Evolutionary conservation across 805 yeast species (phyloP).

Genomic region (Ogataea haglerorum): DNA sequence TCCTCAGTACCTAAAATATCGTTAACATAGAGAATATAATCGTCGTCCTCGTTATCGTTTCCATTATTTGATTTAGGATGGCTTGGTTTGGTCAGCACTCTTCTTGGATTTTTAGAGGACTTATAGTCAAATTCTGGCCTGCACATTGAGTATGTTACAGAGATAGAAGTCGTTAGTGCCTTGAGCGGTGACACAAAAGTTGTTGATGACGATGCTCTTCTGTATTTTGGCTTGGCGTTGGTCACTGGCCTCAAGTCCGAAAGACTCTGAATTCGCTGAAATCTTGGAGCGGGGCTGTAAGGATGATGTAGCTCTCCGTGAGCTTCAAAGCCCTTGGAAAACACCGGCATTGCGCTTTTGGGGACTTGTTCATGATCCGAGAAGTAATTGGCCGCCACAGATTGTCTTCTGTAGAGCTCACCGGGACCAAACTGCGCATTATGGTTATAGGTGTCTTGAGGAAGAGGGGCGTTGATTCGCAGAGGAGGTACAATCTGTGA

Average conservation of each 20-base stretch:
- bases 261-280: constrained; percentile 38
- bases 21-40: constrained; percentile 89
- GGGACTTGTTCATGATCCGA: constrained; percentile 14
- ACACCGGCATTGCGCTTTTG: constrained; percentile 15
- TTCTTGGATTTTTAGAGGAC: constrained; percentile 79
- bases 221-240: constrained; percentile 62
- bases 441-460: constrained; percentile 14
- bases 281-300: constrained; percentile 43
- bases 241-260: constrained; percentile 59
- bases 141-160: constrained; percentile 81
- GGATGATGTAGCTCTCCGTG: constrained; percentile 1
- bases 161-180: constrained; percentile 73
- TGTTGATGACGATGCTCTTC: constrained; percentile 65
- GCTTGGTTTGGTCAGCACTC: constrained; percentile 90
- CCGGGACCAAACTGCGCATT: constrained; percentile 13
- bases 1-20: constrained; percentile 87
- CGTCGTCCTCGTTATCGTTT: constrained; percentile 81
- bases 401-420: constrained; percentile 28
- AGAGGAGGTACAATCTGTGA: constrained; percentile 32
- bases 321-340: constrained; percentile 5
- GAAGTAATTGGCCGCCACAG: constrained; percentile 28
- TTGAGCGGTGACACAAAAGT: constrained; percentile 71
- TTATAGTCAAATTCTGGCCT: constrained; percentile 82
- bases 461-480: constrained; percentile 31
- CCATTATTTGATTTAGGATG: constrained; percentile 82